These are phyloP conservation scores for Arctium lappa DNA, from an alignment of 129 eudicot species.

Conservation along the genomic window DNA sequence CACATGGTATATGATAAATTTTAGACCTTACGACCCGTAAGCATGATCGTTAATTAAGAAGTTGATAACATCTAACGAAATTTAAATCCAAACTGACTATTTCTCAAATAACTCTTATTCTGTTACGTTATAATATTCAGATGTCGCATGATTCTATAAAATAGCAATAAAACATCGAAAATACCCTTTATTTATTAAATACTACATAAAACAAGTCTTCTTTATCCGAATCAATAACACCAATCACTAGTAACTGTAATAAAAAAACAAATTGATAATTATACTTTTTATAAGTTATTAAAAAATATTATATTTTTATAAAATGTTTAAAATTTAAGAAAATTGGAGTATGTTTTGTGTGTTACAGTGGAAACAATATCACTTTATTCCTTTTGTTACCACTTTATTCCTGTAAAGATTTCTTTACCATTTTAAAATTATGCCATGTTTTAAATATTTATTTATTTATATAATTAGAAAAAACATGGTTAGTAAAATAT, in stretches of 20 bases:
- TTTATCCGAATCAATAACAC: not conserved
- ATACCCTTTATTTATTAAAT: not conserved
- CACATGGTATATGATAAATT: too few species aligned
- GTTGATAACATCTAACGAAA: too few species aligned
- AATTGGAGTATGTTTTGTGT: not conserved
- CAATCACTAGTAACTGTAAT: not conserved
- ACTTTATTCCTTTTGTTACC: conserved; percentile 26
- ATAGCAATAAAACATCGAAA: too few species aligned
- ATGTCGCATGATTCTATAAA: too few species aligned
- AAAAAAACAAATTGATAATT: not conserved
- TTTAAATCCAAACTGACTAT: too few species aligned
- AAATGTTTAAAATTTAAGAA: too few species aligned
- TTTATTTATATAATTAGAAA: not conserved
- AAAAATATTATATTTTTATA: too few species aligned
- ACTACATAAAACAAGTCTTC: not conserved
- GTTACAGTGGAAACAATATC: conserved; percentile 22
- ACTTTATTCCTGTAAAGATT: conserved; percentile 24
- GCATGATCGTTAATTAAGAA: too few species aligned
- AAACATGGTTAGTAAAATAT: conserved; percentile 23
- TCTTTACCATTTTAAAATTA: not conserved
- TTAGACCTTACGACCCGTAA: too few species aligned
- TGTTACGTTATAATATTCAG: not conserved
- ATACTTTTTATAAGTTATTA: too few species aligned
- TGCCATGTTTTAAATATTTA: not conserved
- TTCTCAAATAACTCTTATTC: not conserved